Percentiles rank a stretch among this genome's conserved stretches.
Evolutionary conservation across 257 asterid genomes (phyloP).

Genomic region (Galeopsis tetrahit): DNA sequence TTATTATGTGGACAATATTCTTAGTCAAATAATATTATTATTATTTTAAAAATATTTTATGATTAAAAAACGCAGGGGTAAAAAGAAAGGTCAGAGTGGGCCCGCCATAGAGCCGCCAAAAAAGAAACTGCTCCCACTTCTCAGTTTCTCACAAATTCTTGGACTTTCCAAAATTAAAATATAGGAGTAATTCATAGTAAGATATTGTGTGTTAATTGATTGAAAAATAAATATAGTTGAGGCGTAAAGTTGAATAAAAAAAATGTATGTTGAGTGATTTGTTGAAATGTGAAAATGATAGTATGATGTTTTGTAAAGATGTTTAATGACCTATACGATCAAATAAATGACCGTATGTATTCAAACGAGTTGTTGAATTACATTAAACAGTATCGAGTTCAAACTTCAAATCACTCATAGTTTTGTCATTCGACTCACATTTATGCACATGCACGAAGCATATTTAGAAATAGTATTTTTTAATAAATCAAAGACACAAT

Average conservation of each 20-base stretch:
- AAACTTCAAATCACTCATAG: background rate
- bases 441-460: slow-evolving; percentile 21
- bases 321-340: too few species aligned
- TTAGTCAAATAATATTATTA: background rate
- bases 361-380: background rate
- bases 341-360: too few species aligned
- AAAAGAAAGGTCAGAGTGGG: background rate
- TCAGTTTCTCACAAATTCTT: too few species aligned
- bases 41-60: background rate
- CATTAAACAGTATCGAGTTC: background rate
- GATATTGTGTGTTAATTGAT: too few species aligned
- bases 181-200: too few species aligned
- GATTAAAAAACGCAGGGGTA: background rate
- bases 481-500: slow-evolving; percentile 21
- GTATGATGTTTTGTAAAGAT: too few species aligned
- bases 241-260: too few species aligned
- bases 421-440: slow-evolving; percentile 7
- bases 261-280: too few species aligned
- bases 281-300: too few species aligned
- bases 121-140: slow-evolving; percentile 17
- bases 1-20: background rate
- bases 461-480: background rate
- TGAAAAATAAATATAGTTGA: too few species aligned
- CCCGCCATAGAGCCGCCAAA: slow-evolving; percentile 34
- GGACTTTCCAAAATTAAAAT: too few species aligned